Base-by-base conservation (phyloP, 2,329 filamentous ascomycete genomes). In the Arachnomyces sp. region DNA sequence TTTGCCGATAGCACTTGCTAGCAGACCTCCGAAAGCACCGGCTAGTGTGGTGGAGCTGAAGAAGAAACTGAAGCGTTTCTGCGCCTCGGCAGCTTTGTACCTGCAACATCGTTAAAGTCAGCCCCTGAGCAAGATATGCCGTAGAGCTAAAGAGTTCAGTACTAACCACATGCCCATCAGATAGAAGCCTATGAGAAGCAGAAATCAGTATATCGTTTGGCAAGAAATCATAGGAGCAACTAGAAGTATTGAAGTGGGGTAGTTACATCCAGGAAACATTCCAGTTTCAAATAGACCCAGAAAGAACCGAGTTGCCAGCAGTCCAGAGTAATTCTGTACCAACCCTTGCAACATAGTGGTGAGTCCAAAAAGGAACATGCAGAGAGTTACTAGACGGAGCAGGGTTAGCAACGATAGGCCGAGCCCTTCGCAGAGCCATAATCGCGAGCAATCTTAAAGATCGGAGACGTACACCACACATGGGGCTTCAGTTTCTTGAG, bases 41-140 rank as follows among this genome's bases (percentile, higher is more conserved):
- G 77, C 76, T 1, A 78, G 64, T 1, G 73, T 76, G 2, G 77
- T 76, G 6, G 72, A 85, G 54, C 77, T 81, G 70, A 96, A 96
- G 72, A 96, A 96, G 70, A 96, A 89, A 12, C 81, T 84, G 65
- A 89, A 95, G 20, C 92, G 80, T 55, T 87, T 86, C 64, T 96
- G 90, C 2, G 89, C 87, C 64, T 96, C 92, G 33, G 72, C 71
- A 44, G 90, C 79, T 44, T 81, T 80, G 54, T 96, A 98, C 88
- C 20, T 25, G 9, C 84, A 93, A 25, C 5, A 25, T 5, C 5
- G 20, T 25, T 25, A 25, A 25, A 5, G 5, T 25, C 9, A 9
- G 20, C 20, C 9, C 20, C 9, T 5, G 9, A 25, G 20, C 9
- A 5, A 5, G 20, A 25, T 25, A 25, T 25, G 20, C 5, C 5